Evolutionary conservation across 2,329 filamentous ascomycete species (phyloP).

Genomic region (Verticillium nubilum): DNA sequence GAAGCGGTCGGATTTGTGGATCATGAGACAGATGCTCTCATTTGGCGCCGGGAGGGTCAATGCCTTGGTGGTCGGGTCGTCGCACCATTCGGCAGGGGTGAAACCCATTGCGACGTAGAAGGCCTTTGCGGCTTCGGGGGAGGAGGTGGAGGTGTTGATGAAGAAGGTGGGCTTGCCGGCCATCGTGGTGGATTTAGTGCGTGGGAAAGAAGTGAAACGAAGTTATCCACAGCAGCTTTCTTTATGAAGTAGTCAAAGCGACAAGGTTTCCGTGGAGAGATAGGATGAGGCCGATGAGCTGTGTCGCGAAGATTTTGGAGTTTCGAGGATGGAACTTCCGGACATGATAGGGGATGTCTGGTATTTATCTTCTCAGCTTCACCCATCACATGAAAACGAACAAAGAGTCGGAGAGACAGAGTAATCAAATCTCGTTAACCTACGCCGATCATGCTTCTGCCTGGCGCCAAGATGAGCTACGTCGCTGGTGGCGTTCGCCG

Average conservation of each 20-base stretch:
- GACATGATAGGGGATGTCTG: background rate
- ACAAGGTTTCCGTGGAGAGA: no score
- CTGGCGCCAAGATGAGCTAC: background rate
- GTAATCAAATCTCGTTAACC: background rate
- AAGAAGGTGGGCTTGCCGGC: conserved; percentile 5
- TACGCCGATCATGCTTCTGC: background rate
- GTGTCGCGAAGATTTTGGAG: no score
- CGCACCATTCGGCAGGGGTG: conserved; percentile 6
- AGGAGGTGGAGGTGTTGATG: conserved; percentile 4
- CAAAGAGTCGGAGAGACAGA: background rate
- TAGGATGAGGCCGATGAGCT: no score
- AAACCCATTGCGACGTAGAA: conserved; percentile 14
- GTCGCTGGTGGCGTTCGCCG: background rate
- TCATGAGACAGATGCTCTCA: conserved; percentile 15
- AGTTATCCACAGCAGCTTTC: no score
- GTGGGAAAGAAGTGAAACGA: background rate
- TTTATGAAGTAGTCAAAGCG: no score
- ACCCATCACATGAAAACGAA: background rate
- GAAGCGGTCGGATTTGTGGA: conserved; percentile 13
- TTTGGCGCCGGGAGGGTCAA: conserved; percentile 14
- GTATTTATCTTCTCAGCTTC: background rate
- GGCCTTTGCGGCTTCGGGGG: background rate
- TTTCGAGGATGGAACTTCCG: no score
- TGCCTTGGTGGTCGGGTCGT: conserved; percentile 8
- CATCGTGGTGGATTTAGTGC: background rate